Evolutionary conservation across 192 early-diverging fungal species (phyloP), one percentile per base, ranked within the genome.

Genomic region (Rhizophagus clarus): DNA sequence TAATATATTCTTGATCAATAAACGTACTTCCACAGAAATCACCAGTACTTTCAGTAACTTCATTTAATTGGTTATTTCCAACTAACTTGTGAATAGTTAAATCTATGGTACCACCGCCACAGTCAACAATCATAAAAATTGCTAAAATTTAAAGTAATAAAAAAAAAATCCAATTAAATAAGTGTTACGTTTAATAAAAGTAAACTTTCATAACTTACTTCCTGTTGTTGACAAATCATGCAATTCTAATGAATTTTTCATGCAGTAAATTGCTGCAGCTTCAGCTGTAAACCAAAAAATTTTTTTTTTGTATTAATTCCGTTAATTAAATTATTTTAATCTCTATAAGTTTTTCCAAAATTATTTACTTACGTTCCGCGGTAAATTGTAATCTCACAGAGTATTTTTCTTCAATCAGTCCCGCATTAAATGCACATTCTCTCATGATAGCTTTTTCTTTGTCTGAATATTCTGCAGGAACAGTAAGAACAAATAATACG

Each of bases 81-180:
- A 72, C 1, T 17, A 72, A 72, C 15, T n/a, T 51, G 1, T 1
- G 10, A 10, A 81, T 83, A 61, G 84, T 86, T 42, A 88, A 49
- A 81, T 86, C 83, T 5, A 89, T 79, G 9, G 83, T 87, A 63
- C 80, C 88, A 69, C 85, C 85, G 11, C 82, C 85, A 37, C 83
- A 82, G 83, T 87, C 85, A 32, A 81, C 79, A 42, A 87, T 83
- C 83, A 89, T 84, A 66, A 89, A 84, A 56, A 4, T 56, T 22
- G 3, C 51, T 56, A 22, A 22, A 56, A 5, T 20, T 56, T 17
- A 5, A 22, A 45, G 7, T 56, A 56, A 22, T 7, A 7, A 56
- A 17, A 22, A 22, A 7, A 56, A 17, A 4, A 51, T 51, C 14
- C 14, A 4, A 20, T 56, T 56, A 6, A 56, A 56, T 22, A 20